Conservation (phyloP, 2,329 filamentous ascomycete species). For the Cryphonectria japonica region DNA sequence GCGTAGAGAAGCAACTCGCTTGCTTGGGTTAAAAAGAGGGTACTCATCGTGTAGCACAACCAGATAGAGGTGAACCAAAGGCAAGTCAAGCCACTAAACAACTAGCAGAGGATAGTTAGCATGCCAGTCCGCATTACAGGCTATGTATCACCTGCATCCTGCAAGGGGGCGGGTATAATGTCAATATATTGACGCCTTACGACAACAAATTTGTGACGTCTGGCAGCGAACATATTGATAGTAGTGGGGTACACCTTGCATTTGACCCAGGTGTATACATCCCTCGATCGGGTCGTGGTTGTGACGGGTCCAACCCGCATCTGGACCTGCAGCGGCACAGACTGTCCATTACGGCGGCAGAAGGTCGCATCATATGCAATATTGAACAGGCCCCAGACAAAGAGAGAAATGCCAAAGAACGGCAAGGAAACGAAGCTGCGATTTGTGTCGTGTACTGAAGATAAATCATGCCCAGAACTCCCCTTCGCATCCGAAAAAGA, state of each 20-base stretch:
- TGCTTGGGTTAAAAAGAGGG: not conserved
- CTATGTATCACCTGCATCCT: conserved; percentile 3
- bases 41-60: not conserved
- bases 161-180: not conserved
- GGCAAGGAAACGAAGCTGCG: not conserved
- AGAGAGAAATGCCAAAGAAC: not conserved
- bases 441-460: conserved; percentile 1
- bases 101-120: not conserved
- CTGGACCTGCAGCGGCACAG: not conserved
- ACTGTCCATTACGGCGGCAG: not conserved
- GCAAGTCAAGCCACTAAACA: too few species aligned
- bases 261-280: not conserved
- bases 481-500: not conserved
- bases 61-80: too few species aligned
- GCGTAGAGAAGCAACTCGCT: not conserved
- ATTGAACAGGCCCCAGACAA: not conserved
- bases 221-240: not conserved
- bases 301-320: not conserved
- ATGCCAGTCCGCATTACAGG: not conserved
- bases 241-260: not conserved
- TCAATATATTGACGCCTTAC: not conserved
- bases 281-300: not conserved
- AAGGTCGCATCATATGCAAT: not conserved
- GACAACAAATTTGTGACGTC: not conserved
- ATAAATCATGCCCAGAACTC: not conserved